A percentile compares a stretch with the other conserved stretches of the same genome.
Evolutionary conservation across 2,329 filamentous ascomycete species (phyloP).

Genomic region (Colletotrichum lentis): DNA sequence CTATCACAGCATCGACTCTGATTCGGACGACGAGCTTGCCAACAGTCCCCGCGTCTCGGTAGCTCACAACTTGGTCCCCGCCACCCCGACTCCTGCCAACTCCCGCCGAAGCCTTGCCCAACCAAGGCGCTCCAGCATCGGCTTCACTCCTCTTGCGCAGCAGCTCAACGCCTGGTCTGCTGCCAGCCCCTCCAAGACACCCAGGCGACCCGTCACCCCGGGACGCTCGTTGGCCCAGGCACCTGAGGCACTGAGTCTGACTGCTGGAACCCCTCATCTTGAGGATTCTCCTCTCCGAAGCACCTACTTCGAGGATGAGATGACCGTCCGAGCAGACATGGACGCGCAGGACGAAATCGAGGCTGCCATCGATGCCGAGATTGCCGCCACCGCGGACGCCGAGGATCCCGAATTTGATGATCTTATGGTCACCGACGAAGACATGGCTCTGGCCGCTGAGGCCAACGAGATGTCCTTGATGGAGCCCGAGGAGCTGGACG

Average conservation of each 20-base stretch:
- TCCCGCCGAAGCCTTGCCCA: conserved; percentile 44
- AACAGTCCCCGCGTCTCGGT: conserved; percentile 41
- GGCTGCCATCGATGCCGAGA: conserved; percentile 49
- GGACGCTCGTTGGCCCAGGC: neutral
- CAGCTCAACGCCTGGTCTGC: conserved; percentile 71
- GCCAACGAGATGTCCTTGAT: conserved; percentile 68
- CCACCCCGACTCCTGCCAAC: conserved; percentile 53
- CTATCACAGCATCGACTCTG: conserved; percentile 56
- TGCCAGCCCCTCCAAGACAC: conserved; percentile 60
- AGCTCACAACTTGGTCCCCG: conserved; percentile 44
- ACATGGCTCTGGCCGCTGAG: conserved; percentile 65
- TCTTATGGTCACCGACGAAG: conserved; percentile 61
- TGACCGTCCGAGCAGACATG: conserved; percentile 54
- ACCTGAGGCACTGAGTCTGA: neutral
- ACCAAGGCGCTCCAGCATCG: conserved; percentile 50
- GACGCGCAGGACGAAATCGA: conserved; percentile 46
- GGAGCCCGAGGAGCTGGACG: conserved; percentile 53
- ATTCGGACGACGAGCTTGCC: conserved; percentile 64
- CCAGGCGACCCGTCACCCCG: conserved; percentile 8
- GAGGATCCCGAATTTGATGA: conserved; percentile 53
- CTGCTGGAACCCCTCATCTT: conserved; percentile 39
- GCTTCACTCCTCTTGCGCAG: conserved; percentile 70
- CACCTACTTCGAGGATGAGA: conserved; percentile 70
- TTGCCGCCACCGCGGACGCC: conserved; percentile 42
- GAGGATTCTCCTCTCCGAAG: conserved; percentile 54